Evolutionary conservation across 2,329 filamentous ascomycete genomes (phyloP).

Genomic region (Phaeosphaeria sp.): DNA sequence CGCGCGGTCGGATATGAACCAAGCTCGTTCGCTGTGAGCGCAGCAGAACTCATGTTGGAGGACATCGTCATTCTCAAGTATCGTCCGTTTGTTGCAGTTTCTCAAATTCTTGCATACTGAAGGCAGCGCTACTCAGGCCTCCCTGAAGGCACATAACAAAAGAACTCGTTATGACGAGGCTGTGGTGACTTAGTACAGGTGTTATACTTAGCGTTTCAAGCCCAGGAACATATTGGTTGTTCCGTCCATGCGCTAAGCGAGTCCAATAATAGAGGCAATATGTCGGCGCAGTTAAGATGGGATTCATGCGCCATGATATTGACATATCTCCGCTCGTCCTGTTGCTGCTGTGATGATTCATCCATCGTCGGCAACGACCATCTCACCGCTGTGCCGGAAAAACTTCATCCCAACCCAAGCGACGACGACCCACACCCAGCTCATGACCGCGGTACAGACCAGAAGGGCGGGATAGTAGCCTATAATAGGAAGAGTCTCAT

Average conservation of each 20-base stretch:
- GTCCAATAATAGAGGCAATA: slow-evolving; percentile 29
- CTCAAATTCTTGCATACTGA: slow-evolving; percentile 14
- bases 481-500: slow-evolving; percentile 91
- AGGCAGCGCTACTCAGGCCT: slow-evolving; percentile 6
- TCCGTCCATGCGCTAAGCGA: slow-evolving; percentile 31
- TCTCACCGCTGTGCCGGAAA: slow-evolving; percentile 81
- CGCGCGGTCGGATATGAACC: slow-evolving; percentile 9
- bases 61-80: not conserved
- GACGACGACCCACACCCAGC: slow-evolving; percentile 97
- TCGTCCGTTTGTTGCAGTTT: slow-evolving; percentile 11
- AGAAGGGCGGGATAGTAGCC: slow-evolving; percentile 97
- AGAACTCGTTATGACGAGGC: slow-evolving; percentile 8
- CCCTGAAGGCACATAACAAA: slow-evolving; percentile 8
- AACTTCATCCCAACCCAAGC: slow-evolving; percentile 99
- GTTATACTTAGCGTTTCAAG: slow-evolving; percentile 40
- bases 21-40: slow-evolving; percentile 2
- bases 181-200: slow-evolving; percentile 21
- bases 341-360: slow-evolving; percentile 17
- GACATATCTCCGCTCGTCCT: slow-evolving; percentile 14
- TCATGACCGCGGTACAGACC: slow-evolving; percentile 93
- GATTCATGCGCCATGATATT: slow-evolving; percentile 17
- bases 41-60: not conserved
- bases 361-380: slow-evolving; percentile 73
- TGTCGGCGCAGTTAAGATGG: slow-evolving; percentile 9
- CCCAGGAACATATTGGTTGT: slow-evolving; percentile 34